A percentile compares a stretch with the other conserved stretches of the same genome.
phyloP scores from a whole-genome alignment of 176 grass and related monocot genomes.

The Aechmea fasciata region DNA sequence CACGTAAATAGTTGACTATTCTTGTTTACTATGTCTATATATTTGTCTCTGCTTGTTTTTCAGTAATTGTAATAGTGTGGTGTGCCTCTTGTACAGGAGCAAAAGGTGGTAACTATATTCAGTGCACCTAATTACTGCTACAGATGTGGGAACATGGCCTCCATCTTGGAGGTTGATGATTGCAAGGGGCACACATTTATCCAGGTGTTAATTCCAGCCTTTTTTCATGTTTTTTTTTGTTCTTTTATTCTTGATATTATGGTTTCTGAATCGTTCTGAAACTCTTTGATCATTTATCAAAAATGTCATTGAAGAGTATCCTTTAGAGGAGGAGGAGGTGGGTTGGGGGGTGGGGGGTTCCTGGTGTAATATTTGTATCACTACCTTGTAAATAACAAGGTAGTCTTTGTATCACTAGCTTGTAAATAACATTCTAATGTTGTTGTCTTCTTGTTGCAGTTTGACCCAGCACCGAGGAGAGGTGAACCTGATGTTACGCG shows the following conservation, averaged over 20 bases:
- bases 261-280: neutral
- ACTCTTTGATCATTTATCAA: too few relatives aligned
- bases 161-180: conserved; percentile 70
- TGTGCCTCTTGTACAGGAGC: conserved; percentile 29
- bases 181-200: conserved; percentile 65
- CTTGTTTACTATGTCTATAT: conserved; percentile 2
- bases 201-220: conserved; percentile 31
- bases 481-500: conserved; percentile 2
- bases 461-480: conserved; percentile 27
- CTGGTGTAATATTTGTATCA: too few relatives aligned
- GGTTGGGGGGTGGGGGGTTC: too few relatives aligned
- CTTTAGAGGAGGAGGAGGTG: neutral
- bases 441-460: conserved; percentile 10
- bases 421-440: neutral
- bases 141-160: conserved; percentile 64
- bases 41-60: neutral
- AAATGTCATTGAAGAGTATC: too few relatives aligned
- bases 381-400: too few relatives aligned
- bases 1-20: conserved; percentile 31
- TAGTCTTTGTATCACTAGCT: too few relatives aligned
- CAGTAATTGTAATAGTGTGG: neutral
- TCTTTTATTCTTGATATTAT: neutral
- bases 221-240: neutral
- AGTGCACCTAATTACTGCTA: conserved; percentile 71
- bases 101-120: conserved; percentile 71